Percentiles rank a stretch among this genome's conserved stretches.
Evolutionary conservation across 352 stramenopile species (phyloP).

Genomic region (Pythium phragmiticola): DNA sequence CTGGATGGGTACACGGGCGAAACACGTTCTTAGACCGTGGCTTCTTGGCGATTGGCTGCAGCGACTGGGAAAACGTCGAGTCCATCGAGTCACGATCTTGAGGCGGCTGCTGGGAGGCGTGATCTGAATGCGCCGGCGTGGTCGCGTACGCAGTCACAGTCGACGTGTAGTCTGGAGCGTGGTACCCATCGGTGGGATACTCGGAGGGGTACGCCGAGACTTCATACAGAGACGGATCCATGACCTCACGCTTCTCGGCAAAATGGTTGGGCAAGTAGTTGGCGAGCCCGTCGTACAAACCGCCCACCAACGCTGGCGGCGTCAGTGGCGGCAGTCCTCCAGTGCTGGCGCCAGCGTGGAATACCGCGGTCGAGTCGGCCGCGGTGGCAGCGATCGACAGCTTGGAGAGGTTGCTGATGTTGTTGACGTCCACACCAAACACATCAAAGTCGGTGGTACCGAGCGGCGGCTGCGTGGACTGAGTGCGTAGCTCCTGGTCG

Average conservation of each 20-base stretch:
- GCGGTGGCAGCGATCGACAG: slow-evolving; percentile 22
- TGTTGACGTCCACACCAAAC: slow-evolving; percentile 17
- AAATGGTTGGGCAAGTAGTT: slow-evolving; percentile 24
- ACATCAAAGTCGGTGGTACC: slow-evolving; percentile 16
- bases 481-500: neutral
- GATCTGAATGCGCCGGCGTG: neutral
- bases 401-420: slow-evolving; percentile 25
- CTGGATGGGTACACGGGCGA: slow-evolving; percentile 51
- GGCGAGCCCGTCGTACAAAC: slow-evolving; percentile 7
- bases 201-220: slow-evolving; percentile 1
- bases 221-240: slow-evolving; percentile 16
- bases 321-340: neutral
- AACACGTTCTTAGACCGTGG: slow-evolving; percentile 73
- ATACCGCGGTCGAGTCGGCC: neutral
- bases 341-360: neutral
- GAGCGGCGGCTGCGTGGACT: neutral
- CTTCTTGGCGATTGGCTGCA: slow-evolving; percentile 53
- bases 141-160: neutral
- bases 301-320: neutral
- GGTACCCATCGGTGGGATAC: slow-evolving; percentile 9
- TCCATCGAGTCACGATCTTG: neutral
- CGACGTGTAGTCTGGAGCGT: neutral
- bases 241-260: slow-evolving; percentile 17
- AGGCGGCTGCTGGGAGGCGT: neutral
- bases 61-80: slow-evolving; percentile 15